phyloP scores from a whole-genome alignment of 2,329 filamentous ascomycete genomes.

The Calonectria naviculata region DNA sequence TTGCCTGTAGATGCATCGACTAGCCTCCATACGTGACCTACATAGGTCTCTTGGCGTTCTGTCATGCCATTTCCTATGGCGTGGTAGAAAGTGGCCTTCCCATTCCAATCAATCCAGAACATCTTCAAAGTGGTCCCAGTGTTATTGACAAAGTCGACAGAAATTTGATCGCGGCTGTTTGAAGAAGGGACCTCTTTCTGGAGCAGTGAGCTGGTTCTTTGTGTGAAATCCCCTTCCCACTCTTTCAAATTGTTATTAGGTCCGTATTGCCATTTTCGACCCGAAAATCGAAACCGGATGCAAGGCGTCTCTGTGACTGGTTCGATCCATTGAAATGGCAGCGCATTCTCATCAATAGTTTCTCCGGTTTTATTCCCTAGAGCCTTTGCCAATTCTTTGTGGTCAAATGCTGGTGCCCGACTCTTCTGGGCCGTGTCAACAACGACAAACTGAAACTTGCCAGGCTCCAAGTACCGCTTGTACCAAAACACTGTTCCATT shows the following conservation, averaged over 20 bases:
- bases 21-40: conserved; percentile 36
- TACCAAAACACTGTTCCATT: conserved; percentile 40
- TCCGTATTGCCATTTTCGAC: conserved; percentile 32
- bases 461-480: conserved; percentile 16
- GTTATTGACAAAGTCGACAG: conserved; percentile 39
- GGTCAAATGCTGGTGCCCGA: conserved; percentile 34
- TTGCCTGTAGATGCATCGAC: conserved; percentile 23
- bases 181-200: conserved; percentile 35
- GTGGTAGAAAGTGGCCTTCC: conserved; percentile 28
- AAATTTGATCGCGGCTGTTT: conserved; percentile 11
- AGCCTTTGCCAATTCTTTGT: conserved; percentile 30
- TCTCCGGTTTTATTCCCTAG: conserved; percentile 23
- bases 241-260: conserved; percentile 21
- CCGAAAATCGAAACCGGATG: conserved; percentile 31
- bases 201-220: conserved; percentile 13
- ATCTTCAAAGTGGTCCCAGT: conserved; percentile 29
- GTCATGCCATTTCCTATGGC: conserved; percentile 22
- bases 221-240: conserved; percentile 30
- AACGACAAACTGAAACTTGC: conserved; percentile 34
- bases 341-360: conserved; percentile 11
- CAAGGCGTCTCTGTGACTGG: conserved; percentile 16
- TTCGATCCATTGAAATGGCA: conserved; percentile 40
- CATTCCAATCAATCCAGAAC: conserved; percentile 40
- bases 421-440: conserved; percentile 30
- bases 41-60: conserved; percentile 30